phyloP scores from a whole-genome alignment of 1,284 basidiomycete genomes.

The Puccinia hordei region DNA sequence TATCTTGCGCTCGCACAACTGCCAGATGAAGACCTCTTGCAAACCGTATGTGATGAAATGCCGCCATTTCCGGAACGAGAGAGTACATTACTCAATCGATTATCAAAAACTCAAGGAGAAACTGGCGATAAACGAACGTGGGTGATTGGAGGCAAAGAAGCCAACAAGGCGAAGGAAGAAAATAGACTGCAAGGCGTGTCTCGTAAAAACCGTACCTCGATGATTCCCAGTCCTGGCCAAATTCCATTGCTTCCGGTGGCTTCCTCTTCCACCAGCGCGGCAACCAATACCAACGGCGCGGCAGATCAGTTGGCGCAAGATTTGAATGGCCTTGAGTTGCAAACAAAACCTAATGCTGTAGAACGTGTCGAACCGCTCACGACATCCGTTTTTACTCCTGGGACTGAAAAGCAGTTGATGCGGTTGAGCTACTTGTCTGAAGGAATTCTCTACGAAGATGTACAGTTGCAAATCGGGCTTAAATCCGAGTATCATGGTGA shows the following conservation, averaged over 20 bases:
- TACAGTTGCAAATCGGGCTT: slow-evolving; percentile 90
- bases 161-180: slow-evolving; percentile 73
- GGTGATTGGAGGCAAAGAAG: slow-evolving; percentile 90
- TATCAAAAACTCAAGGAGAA: slow-evolving; percentile 85
- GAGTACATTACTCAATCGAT: slow-evolving; percentile 78
- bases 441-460: slow-evolving; percentile 92
- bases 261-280: neutral
- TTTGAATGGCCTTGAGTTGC: slow-evolving; percentile 32
- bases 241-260: slow-evolving; percentile 7
- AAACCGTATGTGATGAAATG: slow-evolving; percentile 97
- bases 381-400: slow-evolving; percentile 55
- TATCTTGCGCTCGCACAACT: slow-evolving; percentile 81
- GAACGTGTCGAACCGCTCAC: slow-evolving; percentile 51
- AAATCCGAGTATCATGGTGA: slow-evolving; percentile 94
- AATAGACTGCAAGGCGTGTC: slow-evolving; percentile 65
- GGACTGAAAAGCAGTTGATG: slow-evolving; percentile 72
- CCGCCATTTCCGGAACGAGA: slow-evolving; percentile 95
- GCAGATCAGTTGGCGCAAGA: slow-evolving; percentile 28
- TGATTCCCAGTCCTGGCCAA: slow-evolving; percentile 4
- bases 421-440: slow-evolving; percentile 78
- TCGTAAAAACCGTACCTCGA: slow-evolving; percentile 55
- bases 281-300: neutral
- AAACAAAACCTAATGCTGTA: slow-evolving; percentile 41
- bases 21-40: slow-evolving; percentile 82
- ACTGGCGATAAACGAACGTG: slow-evolving; percentile 81